A percentile compares a stretch with the other conserved stretches of the same genome.
Conservation (phyloP, 495 filamentous ascomycete species). For the Tuber indicum region DNA sequence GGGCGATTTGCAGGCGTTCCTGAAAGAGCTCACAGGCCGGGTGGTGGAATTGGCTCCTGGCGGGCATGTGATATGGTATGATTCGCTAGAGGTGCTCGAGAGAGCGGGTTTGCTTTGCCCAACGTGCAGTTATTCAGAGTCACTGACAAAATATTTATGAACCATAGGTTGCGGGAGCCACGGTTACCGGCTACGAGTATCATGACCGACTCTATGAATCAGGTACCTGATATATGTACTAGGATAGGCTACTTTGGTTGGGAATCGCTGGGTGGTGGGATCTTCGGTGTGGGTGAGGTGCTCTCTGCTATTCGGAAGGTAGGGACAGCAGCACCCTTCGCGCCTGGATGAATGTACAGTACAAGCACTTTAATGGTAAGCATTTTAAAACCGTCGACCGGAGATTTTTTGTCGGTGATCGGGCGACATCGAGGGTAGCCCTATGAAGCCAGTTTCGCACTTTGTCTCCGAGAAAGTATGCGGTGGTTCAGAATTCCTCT, state of each 20-base stretch:
- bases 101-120: constrained; percentile 44
- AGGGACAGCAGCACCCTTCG: constrained; percentile 45
- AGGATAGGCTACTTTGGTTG: constrained; percentile 44
- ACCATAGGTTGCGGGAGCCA: constrained; percentile 44
- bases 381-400: constrained; percentile 41
- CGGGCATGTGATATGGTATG: too few relatives aligned
- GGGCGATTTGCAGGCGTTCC: too few relatives aligned
- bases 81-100: constrained; percentile 45
- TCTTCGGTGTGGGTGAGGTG: constrained; percentile 37
- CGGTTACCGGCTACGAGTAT: constrained; percentile 28
- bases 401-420: constrained; percentile 44
- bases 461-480: constrained; percentile 29
- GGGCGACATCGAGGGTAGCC: not conserved
- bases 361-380: constrained; percentile 43
- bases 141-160: constrained; percentile 44
- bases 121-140: constrained; percentile 42
- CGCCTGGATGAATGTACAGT: constrained; percentile 47
- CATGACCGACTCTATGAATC: constrained; percentile 28
- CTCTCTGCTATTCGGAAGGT: constrained; percentile 39
- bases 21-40: too few relatives aligned
- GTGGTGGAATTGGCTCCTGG: too few relatives aligned
- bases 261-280: constrained; percentile 25
- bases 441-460: constrained; percentile 16
- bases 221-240: constrained; percentile 39
- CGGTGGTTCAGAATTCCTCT: constrained; percentile 44